Evolutionary conservation across 345 rosid species (phyloP).

Genomic region (Theobroma cacao): DNA sequence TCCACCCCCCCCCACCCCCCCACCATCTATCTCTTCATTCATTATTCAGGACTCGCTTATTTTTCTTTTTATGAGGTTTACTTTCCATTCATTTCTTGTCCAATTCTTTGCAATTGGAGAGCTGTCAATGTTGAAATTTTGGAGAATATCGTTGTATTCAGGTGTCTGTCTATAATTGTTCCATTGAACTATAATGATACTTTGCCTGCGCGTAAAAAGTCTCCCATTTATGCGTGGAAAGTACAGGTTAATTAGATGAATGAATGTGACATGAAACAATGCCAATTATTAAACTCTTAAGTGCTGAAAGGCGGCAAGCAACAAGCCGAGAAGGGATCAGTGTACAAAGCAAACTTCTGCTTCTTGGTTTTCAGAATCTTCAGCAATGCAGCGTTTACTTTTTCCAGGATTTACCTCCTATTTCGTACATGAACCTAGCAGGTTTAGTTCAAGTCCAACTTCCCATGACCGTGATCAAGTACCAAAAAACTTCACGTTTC

Average conservation of each 20-base stretch:
- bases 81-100: neutral
- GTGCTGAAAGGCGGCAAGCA: neutral
- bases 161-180: neutral
- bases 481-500: neutral
- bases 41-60: neutral
- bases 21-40: neutral
- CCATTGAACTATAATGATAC: neutral
- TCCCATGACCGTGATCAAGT: too few species aligned
- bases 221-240: neutral
- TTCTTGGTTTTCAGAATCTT: neutral
- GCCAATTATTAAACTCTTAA: neutral
- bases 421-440: neutral
- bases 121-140: neutral
- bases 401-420: neutral
- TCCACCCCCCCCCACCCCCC: neutral
- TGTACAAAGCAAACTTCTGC: neutral
- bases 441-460: neutral
- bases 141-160: neutral
- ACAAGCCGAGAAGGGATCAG: neutral
- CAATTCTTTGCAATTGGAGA: neutral
- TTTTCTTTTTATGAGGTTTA: neutral
- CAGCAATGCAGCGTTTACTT: neutral
- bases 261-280: too few species aligned
- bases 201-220: too few species aligned
- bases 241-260: neutral